phyloP scores from a whole-genome alignment of 352 stramenopile species.

The Blastocystis sp. region DNA sequence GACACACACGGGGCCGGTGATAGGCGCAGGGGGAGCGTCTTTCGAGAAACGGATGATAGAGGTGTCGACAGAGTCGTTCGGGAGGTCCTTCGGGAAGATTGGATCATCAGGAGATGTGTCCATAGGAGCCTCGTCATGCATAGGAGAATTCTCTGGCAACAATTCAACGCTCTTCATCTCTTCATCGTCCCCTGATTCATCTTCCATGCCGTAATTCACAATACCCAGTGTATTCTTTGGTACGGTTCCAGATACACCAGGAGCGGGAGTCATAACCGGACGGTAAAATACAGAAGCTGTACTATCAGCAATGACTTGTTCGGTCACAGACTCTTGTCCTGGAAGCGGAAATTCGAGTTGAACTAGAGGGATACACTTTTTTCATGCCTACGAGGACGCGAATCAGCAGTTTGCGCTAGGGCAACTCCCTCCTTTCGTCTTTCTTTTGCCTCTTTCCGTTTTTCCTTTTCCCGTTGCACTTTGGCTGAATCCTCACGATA shows the following conservation, averaged over 20 bases:
- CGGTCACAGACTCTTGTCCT: too few species aligned
- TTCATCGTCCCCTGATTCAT: background rate
- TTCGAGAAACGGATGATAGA: conserved; percentile 19
- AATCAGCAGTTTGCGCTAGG: background rate
- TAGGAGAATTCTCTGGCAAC: background rate
- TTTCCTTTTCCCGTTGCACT: background rate
- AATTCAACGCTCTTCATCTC: background rate
- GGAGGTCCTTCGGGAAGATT: too few species aligned
- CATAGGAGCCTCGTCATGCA: background rate
- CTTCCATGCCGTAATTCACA: background rate
- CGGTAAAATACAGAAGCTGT: conserved; percentile 12
- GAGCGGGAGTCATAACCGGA: background rate
- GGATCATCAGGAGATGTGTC: too few species aligned
- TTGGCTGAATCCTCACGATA: background rate
- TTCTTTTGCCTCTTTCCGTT: background rate
- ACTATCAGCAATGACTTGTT: background rate
- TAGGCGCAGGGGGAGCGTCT: conserved; percentile 24
- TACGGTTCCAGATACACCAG: background rate
- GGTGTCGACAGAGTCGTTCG: background rate
- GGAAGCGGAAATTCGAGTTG: conserved; percentile 23
- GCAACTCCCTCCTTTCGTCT: background rate
- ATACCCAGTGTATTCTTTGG: background rate
- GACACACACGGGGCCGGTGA: conserved; percentile 53
- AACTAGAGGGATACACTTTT: background rate
- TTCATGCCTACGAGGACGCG: background rate